Evolutionary conservation across 2,329 filamentous ascomycete genomes (phyloP).

Genomic region (Aspergillus japonicus): DNA sequence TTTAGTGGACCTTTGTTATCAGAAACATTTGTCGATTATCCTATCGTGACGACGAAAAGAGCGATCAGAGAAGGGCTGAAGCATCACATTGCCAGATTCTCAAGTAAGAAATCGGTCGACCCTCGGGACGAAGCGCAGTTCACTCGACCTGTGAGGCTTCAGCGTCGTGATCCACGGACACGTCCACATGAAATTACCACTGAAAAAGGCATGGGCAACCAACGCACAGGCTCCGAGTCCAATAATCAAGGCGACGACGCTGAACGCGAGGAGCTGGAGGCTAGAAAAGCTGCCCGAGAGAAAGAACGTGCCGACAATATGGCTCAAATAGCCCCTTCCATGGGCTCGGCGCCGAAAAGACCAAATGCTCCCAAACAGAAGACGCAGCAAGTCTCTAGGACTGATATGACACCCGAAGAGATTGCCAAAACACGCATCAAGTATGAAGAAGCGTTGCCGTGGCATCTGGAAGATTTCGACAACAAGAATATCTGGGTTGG

Average conservation of each 20-base stretch:
- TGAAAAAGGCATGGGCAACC: constrained; percentile 35
- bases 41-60: constrained; percentile 80
- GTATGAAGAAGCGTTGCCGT: constrained; percentile 93
- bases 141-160: constrained; percentile 80
- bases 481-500: constrained; percentile 94
- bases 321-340: constrained; percentile 87
- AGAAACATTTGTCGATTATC: constrained; percentile 54
- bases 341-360: constrained; percentile 67
- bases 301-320: constrained; percentile 82
- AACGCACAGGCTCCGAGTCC: constrained; percentile 37
- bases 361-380: constrained; percentile 70
- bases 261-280: constrained; percentile 59
- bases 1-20: constrained; percentile 45
- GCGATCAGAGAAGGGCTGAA: constrained; percentile 75
- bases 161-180: constrained; percentile 80
- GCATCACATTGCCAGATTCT: constrained; percentile 83
- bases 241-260: constrained; percentile 63
- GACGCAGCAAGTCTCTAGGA: constrained; percentile 78
- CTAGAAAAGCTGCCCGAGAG: constrained; percentile 71
- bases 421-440: constrained; percentile 63
- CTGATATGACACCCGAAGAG: constrained; percentile 74
- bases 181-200: constrained; percentile 56
- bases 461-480: constrained; percentile 96
- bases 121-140: constrained; percentile 79
- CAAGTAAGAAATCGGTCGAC: constrained; percentile 62